Percentiles rank a stretch among this genome's conserved stretches.
These are phyloP conservation scores for Alternaria sp. DNA, from an alignment of 2,329 filamentous ascomycete genomes.

Conservation along the genomic window DNA sequence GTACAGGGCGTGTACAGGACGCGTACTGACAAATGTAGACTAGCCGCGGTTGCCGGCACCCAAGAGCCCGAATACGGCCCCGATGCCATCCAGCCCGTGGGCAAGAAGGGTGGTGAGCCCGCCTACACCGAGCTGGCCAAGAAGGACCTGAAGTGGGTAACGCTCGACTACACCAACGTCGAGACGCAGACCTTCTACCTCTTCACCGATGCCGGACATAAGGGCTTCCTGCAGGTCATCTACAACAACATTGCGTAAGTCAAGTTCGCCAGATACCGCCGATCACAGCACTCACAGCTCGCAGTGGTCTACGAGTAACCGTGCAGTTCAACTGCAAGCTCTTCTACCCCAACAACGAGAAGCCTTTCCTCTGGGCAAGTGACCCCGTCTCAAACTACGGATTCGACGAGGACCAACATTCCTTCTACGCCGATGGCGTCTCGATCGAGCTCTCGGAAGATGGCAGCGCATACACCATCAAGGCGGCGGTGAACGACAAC, in stretches of 20 bases:
- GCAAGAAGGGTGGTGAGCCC: conserved; percentile 76
- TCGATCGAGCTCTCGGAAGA: conserved; percentile 87
- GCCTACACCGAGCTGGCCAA: conserved; percentile 81
- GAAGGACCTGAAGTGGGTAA: conserved; percentile 82
- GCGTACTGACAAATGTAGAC: conserved; percentile 48
- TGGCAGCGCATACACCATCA: conserved; percentile 83
- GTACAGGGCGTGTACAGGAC: not conserved
- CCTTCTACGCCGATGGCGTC: conserved; percentile 85
- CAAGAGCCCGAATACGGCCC: conserved; percentile 96
- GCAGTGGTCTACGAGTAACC: conserved; percentile 85
- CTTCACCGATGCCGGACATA: conserved; percentile 75
- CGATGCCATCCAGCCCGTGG: conserved; percentile 83
- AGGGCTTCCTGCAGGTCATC: conserved; percentile 87
- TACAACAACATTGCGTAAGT: conserved; percentile 94
- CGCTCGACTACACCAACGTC: conserved; percentile 82
- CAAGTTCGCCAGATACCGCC: conserved; percentile 34
- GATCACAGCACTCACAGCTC: conserved; percentile 24
- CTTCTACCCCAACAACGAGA: conserved; percentile 75
- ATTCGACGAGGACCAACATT: conserved; percentile 82
- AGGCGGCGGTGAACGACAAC: conserved; percentile 81
- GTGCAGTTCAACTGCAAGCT: conserved; percentile 95
- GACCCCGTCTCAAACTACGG: conserved; percentile 78
- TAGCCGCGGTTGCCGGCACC: conserved; percentile 85
- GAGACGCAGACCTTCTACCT: conserved; percentile 97
- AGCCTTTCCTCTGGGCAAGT: conserved; percentile 82